phyloP scores from a whole-genome alignment of 2,329 filamentous ascomycete genomes.

The Elsinoe batatas region DNA sequence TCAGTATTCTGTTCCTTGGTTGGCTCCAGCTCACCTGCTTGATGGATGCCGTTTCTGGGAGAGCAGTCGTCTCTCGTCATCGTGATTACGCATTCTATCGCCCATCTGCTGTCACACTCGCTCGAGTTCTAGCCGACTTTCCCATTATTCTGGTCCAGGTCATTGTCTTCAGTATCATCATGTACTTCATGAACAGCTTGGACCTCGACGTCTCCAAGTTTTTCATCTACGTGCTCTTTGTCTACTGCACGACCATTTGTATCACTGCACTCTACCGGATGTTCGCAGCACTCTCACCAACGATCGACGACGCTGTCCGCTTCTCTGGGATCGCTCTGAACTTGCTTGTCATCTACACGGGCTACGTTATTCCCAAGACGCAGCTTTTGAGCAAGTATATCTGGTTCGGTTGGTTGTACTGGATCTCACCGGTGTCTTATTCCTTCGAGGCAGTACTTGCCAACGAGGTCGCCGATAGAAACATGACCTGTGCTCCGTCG shows the following conservation, averaged over 20 bases:
- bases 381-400: slow-evolving; percentile 49
- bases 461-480: slow-evolving; percentile 52
- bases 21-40: slow-evolving; percentile 70
- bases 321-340: slow-evolving; percentile 55
- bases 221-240: slow-evolving; percentile 56
- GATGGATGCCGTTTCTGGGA: slow-evolving; percentile 64
- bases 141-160: slow-evolving; percentile 51
- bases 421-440: slow-evolving; percentile 44
- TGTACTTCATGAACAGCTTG: slow-evolving; percentile 56
- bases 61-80: slow-evolving; percentile 59
- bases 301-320: slow-evolving; percentile 56
- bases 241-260: slow-evolving; percentile 52
- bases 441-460: slow-evolving; percentile 57
- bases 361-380: slow-evolving; percentile 59
- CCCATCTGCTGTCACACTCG: slow-evolving; percentile 55
- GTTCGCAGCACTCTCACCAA: slow-evolving; percentile 53
- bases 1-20: slow-evolving; percentile 55
- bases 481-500: slow-evolving; percentile 49
- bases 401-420: slow-evolving; percentile 56
- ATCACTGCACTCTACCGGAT: slow-evolving; percentile 57
- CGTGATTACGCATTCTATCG: slow-evolving; percentile 60
- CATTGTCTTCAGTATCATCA: slow-evolving; percentile 50
- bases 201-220: slow-evolving; percentile 53
- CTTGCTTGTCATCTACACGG: slow-evolving; percentile 53
- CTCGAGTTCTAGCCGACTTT: slow-evolving; percentile 52